A percentile compares a stretch with the other conserved stretches of the same genome.
phyloP scores from a whole-genome alignment of 2,329 filamentous ascomycete species.

The Coniochaeta hoffmannii region DNA sequence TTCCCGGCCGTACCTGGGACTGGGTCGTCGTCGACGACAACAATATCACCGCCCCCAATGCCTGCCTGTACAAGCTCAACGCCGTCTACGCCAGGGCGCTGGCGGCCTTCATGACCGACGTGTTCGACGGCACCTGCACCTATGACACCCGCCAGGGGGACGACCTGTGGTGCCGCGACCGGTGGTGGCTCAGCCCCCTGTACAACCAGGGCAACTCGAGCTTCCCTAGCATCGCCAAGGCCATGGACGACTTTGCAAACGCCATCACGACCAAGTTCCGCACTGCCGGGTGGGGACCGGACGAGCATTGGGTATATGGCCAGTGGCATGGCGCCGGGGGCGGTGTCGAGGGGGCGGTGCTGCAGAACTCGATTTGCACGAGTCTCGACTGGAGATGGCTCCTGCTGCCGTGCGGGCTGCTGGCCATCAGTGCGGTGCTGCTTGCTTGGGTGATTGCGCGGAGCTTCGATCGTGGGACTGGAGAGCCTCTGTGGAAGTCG shows the following conservation, averaged over 20 bases:
- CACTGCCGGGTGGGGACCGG: slow-evolving; percentile 4
- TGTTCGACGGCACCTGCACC: slow-evolving; percentile 8
- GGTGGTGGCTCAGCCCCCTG: slow-evolving; percentile 11
- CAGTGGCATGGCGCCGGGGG: neutral
- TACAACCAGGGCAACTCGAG: slow-evolving; percentile 9
- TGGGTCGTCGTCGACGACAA: slow-evolving; percentile 2
- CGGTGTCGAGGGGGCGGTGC: too few species aligned
- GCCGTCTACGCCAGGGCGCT: slow-evolving; percentile 9
- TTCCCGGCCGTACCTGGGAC: slow-evolving; percentile 8
- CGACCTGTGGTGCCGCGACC: slow-evolving; percentile 7
- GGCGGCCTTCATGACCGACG: slow-evolving; percentile 5
- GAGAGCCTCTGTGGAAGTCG: too few species aligned
- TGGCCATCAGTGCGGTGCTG: slow-evolving; percentile 7
- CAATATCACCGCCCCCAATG: slow-evolving; percentile 11
- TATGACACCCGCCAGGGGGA: slow-evolving; percentile 7
- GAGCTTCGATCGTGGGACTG: neutral
- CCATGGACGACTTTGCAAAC: slow-evolving; percentile 6
- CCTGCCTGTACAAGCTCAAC: slow-evolving; percentile 14
- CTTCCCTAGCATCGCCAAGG: slow-evolving; percentile 4
- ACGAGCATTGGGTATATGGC: neutral
- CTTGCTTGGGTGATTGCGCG: slow-evolving; percentile 8
- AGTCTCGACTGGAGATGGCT: slow-evolving; percentile 7
- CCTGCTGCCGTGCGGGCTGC: slow-evolving; percentile 7
- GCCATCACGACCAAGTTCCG: slow-evolving; percentile 10
- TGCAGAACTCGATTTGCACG: too few species aligned